Evolutionary conservation across 202 grass and related monocot genomes (phyloP), one percentile per base, ranked within the genome.

Genomic region (Carex arenaria): DNA sequence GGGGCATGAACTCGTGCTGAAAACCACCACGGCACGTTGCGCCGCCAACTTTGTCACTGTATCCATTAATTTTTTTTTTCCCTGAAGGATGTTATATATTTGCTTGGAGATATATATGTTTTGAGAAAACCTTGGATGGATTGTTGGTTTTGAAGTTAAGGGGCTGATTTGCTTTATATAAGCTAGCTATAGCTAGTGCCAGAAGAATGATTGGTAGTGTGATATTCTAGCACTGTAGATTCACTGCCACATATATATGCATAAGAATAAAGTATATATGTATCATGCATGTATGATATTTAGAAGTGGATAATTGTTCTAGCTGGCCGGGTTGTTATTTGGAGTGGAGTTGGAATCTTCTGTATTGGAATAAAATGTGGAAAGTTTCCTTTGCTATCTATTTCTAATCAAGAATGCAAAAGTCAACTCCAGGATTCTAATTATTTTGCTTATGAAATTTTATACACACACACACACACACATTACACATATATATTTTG

Each of bases 21-120:
- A 91, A 28, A 91, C 32, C 52, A 88, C 83, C 45, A 91, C 89
- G 5, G 89, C 83, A 1, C 71, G 69, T 81, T 91, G 86, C 18
- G 83, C 67, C 9, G 89, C 89, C 18, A 86, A 14, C 83, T 5
- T 91, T 67, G 86, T 85, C 77, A 91, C 89, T 80, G 61, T 72
- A 30, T 91, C 89, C 89, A 88, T 90, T 49, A 49, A 49, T 49
- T 26, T 17, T 43, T 43, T 7, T 71, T 45, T 43, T 22, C 23
- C 15, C 3, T 45, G 42, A 71, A 71, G 32, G 32, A 34, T 32
- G 38, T 47, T 36, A 11, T 49, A 49, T 45, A 67, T 14, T 68
- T 68, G 32, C 5, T 38, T 49, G 68, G 17, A 22, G 32, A 34
- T 34, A 55, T 49, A 51, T 40, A 55, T 51, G 23, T 31, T 75